Base-by-base conservation (phyloP, 176 grass and related monocot species). In the Avena insularis region DNA sequence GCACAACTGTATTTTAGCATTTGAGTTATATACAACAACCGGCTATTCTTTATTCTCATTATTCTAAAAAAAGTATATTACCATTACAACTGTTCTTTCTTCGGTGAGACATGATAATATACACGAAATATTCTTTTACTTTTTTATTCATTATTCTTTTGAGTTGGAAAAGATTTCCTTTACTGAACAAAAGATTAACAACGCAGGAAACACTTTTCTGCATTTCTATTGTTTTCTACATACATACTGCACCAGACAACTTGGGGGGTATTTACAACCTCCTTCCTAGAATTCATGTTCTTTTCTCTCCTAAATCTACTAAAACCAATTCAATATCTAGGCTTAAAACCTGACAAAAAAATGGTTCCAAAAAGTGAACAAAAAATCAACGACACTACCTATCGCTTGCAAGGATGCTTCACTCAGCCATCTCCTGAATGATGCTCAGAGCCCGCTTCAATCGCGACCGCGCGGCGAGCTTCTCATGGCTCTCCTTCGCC, bases 341-440 rank as follows among this genome's bases (percentile, higher is more conserved):
- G 68, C 46, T 27, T 66, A 36, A 71, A 71, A 56, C 43, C 20
- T 81, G 10, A 68, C 62, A 9, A 31, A 40, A 59, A 23, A 35
- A 66, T 63, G 59, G 16, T 43, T 23, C 54, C 60, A 53, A 48
- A 71, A 58, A 17, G 64, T 8, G 29, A 60, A 0, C 11, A 58
- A 2, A 6, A 80, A 43, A 56, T 12, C 1, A 49, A 83, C 12
- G 40, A 43, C 40, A 43, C 40, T 43, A 43, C 6, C 40, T 43
- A 43, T 43, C 40, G 6, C 40, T 43, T 43, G 40, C 40, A 17
- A 15, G 17, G 29, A 65, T 58, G 61, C 38, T 78, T 72, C 58
- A 80, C 17, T 90, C 88, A 38, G 68, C 66, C 46, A 64, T 82
- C 75, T 90, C 93, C 84, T 75, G 62, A 19, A 95, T 90, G 21